Percentiles rank a stretch among this genome's conserved stretches.
These are phyloP conservation scores for Wallacemonas sp. DNA, from an alignment of 208 protist species.

Conservation along the genomic window DNA sequence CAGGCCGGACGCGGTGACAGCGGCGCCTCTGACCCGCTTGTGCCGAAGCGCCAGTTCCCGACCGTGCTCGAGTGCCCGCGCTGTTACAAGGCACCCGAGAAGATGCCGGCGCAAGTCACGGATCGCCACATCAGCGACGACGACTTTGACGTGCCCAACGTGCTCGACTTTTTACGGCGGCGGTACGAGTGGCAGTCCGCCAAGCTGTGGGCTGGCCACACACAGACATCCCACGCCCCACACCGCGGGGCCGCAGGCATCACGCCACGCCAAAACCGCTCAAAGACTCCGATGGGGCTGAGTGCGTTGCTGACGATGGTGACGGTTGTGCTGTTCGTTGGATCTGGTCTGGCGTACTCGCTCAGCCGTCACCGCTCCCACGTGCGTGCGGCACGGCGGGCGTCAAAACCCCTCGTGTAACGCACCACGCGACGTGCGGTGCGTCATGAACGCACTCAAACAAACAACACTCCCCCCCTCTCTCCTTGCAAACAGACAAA, in stretches of 20 bases:
- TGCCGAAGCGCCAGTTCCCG: slow-evolving; percentile 68
- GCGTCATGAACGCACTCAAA: too few species aligned
- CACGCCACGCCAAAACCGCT: too few species aligned
- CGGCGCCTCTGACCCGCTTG: slow-evolving; percentile 45
- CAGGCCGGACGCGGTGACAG: slow-evolving; percentile 15
- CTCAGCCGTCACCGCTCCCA: slow-evolving; percentile 10
- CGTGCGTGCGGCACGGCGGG: slow-evolving; percentile 2
- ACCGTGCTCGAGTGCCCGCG: slow-evolving; percentile 22
- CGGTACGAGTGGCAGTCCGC: slow-evolving; percentile 46
- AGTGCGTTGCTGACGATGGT: slow-evolving; percentile 30
- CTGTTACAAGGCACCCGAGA: slow-evolving; percentile 26
- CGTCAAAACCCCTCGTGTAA: slow-evolving; percentile 15
- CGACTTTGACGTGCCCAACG: slow-evolving; percentile 3
- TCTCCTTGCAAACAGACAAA: too few species aligned
- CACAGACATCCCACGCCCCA: not conserved
- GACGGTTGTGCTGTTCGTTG: slow-evolving; percentile 20
- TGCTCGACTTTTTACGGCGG: slow-evolving; percentile 21
- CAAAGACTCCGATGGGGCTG: slow-evolving; percentile 16
- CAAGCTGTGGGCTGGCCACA: slow-evolving; percentile 10
- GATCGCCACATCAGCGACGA: not conserved
- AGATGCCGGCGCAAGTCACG: not conserved
- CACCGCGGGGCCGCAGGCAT: too few species aligned
- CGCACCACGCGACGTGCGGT: too few species aligned
- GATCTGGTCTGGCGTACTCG: slow-evolving; percentile 24
- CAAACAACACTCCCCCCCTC: too few species aligned